These are phyloP conservation scores for Chlorophyllum brunneum DNA, from an alignment of 768 basidiomycete species.

Conservation along the genomic window DNA sequence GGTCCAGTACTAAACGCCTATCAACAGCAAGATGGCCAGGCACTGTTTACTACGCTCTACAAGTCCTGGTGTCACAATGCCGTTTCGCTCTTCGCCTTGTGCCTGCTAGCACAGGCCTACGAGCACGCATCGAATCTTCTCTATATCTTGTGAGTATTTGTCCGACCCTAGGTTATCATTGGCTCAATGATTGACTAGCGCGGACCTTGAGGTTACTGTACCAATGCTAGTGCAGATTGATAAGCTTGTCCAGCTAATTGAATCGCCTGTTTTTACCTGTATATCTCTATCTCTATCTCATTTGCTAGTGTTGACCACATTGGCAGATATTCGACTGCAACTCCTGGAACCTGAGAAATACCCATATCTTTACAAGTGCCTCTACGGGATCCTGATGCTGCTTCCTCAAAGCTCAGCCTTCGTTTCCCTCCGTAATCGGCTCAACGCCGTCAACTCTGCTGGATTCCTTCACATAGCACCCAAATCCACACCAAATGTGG, in stretches of 20 bases:
- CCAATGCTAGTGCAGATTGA: conserved; percentile 93
- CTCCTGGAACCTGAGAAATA: conserved; percentile 95
- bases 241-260: conserved; percentile 95
- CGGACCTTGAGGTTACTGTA: conserved; percentile 95
- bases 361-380: conserved; percentile 94
- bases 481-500: conserved; percentile 45
- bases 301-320: neutral
- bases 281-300: conserved; percentile 20
- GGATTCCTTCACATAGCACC: conserved; percentile 91
- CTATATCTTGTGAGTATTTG: conserved; percentile 75
- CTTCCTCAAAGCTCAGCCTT: conserved; percentile 97
- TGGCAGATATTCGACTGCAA: conserved; percentile 79
- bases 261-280: conserved; percentile 99
- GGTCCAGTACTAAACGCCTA: neutral
- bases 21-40: conserved; percentile 90
- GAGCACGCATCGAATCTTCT: conserved; percentile 97
- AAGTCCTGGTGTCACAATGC: conserved; percentile 99
- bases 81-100: conserved; percentile 93
- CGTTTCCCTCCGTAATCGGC: conserved; percentile 86
- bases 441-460: conserved; percentile 92
- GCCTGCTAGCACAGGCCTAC: conserved; percentile 95
- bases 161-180: neutral
- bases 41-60: conserved; percentile 89
- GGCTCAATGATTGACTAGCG: conserved; percentile 42
- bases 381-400: conserved; percentile 96